These are phyloP conservation scores for Monoraphidium neglectum DNA, from an alignment of 139 green algal genomes.

Conservation along the genomic window DNA sequence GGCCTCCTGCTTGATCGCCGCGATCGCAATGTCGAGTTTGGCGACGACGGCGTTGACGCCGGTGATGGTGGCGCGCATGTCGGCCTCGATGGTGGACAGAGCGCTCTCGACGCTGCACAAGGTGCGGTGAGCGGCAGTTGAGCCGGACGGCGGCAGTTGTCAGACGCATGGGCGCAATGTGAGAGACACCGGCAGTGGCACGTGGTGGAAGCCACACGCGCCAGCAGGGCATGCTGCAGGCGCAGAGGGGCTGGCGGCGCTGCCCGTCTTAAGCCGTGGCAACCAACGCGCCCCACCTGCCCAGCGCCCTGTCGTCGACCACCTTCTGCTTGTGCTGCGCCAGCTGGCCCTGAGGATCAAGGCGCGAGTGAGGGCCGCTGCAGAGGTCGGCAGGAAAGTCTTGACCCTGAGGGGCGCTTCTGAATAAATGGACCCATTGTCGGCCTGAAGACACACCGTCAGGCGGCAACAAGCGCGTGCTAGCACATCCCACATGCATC, in stretches of 20 bases:
- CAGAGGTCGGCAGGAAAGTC: neutral
- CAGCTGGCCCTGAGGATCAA: neutral
- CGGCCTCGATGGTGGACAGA: slow-evolving; percentile 28
- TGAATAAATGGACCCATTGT: neutral
- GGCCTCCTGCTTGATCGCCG: slow-evolving; percentile 22
- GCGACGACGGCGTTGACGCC: slow-evolving; percentile 30
- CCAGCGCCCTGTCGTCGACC: neutral
- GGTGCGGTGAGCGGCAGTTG: too few species aligned
- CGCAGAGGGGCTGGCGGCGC: too few species aligned
- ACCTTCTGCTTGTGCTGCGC: slow-evolving; percentile 33
- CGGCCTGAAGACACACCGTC: neutral
- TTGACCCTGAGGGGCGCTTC: neutral
- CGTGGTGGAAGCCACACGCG: too few species aligned
- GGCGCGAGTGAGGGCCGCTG: neutral
- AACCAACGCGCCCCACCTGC: neutral
- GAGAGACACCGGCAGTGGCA: too few species aligned
- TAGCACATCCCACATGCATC: neutral
- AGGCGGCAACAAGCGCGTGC: too few species aligned
- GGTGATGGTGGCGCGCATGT: slow-evolving; percentile 23
- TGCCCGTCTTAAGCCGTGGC: neutral
- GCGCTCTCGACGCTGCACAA: slow-evolving; percentile 14
- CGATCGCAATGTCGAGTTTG: slow-evolving; percentile 40
- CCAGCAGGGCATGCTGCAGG: too few species aligned
- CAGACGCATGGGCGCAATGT: too few species aligned
- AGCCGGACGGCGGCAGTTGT: too few species aligned